Conservation (phyloP, 2,329 filamentous ascomycete species). For the Bipolaris cookei region DNA sequence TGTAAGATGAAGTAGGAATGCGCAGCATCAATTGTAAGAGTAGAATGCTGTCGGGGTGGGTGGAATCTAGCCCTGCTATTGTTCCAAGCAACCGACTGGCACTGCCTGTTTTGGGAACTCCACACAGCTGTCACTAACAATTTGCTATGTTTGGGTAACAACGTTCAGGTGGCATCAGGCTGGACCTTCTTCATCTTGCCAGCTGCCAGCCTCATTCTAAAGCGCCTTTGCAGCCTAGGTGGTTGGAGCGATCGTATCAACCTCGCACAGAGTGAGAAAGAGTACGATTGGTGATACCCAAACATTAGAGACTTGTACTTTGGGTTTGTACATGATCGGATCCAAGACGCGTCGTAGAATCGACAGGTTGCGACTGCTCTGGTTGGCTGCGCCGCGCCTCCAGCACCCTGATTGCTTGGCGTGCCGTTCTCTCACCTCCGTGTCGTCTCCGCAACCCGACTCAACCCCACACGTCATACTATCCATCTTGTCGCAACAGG, state of each 20-base stretch:
- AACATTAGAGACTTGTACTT: neutral
- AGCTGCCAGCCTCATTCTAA: neutral
- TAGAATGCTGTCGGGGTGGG: neutral
- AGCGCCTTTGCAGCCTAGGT: neutral
- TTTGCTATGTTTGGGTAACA: neutral
- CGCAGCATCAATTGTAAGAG: too few species aligned
- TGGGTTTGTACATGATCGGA: neutral
- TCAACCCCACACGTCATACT: slow-evolving; percentile 15
- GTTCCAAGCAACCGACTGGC: neutral
- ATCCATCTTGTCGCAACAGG: slow-evolving; percentile 7
- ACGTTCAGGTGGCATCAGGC: neutral
- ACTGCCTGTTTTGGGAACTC: neutral
- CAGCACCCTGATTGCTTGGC: slow-evolving; percentile 17
- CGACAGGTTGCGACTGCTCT: neutral
- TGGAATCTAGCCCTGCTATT: neutral
- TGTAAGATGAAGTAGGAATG: neutral
- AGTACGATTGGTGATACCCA: neutral
- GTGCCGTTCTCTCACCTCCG: slow-evolving; percentile 21
- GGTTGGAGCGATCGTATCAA: neutral
- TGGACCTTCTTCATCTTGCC: neutral
- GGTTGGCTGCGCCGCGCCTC: slow-evolving; percentile 1
- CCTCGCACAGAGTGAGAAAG: neutral
- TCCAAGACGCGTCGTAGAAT: neutral
- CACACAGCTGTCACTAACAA: neutral
- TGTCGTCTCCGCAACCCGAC: slow-evolving; percentile 22